Conservation (phyloP, 495 filamentous ascomycete genomes). For the Chaetomidium leptoderma region DNA sequence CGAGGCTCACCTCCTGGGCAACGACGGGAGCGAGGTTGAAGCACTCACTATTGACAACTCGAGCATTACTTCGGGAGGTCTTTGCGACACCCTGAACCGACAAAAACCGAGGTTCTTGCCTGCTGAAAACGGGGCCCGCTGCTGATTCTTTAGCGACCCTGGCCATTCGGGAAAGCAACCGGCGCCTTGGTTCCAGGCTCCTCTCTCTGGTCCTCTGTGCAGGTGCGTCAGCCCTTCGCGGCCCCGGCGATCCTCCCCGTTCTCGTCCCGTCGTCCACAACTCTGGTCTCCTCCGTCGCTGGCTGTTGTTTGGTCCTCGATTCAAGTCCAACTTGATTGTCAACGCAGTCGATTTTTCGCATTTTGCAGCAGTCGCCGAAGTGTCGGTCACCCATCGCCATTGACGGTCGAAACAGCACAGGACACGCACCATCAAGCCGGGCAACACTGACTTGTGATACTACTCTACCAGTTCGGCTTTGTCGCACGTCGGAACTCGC, state of each 20-base stretch:
- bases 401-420: not conserved
- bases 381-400: not conserved
- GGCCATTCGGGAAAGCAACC: slow-evolving; percentile 11
- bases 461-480: not conserved
- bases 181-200: slow-evolving; percentile 8
- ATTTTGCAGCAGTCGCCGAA: not conserved
- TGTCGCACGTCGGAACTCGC: not conserved
- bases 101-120: not conserved
- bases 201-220: slow-evolving; percentile 1
- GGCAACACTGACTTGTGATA: slow-evolving; percentile 2
- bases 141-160: not conserved
- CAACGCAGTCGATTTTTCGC: not conserved
- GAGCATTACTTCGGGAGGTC: not conserved
- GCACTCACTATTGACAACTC: not conserved
- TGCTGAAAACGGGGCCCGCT: not conserved
- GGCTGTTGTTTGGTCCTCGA: not conserved
- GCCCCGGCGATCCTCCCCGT: slow-evolving; percentile 7
- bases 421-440: not conserved
- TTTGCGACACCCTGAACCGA: not conserved
- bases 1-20: slow-evolving; percentile 13
- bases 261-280: slow-evolving; percentile 1
- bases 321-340: not conserved
- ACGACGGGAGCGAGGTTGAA: not conserved
- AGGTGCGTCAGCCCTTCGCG: slow-evolving; percentile 19
- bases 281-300: not conserved